Conservation (phyloP, 768 basidiomycete genomes). For the Phlegmacium glaucopus region DNA sequence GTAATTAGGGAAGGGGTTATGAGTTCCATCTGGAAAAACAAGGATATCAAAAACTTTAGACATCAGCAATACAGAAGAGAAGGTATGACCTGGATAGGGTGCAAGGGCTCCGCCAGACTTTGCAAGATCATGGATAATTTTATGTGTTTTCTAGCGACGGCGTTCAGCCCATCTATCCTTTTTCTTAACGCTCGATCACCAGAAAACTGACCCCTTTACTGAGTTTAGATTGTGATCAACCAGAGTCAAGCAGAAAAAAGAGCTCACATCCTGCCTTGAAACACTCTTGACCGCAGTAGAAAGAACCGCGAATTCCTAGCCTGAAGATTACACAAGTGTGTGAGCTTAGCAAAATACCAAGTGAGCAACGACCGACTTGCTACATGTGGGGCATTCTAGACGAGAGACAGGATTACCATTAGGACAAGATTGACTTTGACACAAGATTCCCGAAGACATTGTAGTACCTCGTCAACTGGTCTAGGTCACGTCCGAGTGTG, state of each 20-base stretch:
- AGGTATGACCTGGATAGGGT: slow-evolving; percentile 13
- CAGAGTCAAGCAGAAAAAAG: slow-evolving; percentile 8
- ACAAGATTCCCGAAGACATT: slow-evolving; percentile 34
- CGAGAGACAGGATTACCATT: slow-evolving; percentile 84
- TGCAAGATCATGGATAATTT: slow-evolving; percentile 67
- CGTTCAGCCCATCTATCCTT: slow-evolving; percentile 6
- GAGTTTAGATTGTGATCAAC: slow-evolving; percentile 8
- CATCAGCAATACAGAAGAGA: neutral
- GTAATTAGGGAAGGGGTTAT: slow-evolving; percentile 76
- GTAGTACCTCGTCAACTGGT: too few species aligned
- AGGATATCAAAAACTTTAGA: neutral
- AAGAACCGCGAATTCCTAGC: slow-evolving; percentile 78
- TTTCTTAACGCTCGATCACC: neutral
- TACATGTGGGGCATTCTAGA: slow-evolving; percentile 92
- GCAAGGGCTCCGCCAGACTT: slow-evolving; percentile 25
- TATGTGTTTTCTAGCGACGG: slow-evolving; percentile 70
- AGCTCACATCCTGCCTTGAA: slow-evolving; percentile 92
- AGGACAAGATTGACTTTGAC: slow-evolving; percentile 69
- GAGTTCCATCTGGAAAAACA: slow-evolving; percentile 57
- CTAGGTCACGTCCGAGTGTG: too few species aligned
- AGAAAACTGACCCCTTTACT: slow-evolving; percentile 32
- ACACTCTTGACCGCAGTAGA: slow-evolving; percentile 94
- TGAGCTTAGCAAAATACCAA: slow-evolving; percentile 3
- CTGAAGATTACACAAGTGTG: slow-evolving; percentile 34
- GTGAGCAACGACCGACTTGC: slow-evolving; percentile 56